Base-by-base conservation (phyloP, 805 yeast genomes). In the Komagataella pseudopastoris region DNA sequence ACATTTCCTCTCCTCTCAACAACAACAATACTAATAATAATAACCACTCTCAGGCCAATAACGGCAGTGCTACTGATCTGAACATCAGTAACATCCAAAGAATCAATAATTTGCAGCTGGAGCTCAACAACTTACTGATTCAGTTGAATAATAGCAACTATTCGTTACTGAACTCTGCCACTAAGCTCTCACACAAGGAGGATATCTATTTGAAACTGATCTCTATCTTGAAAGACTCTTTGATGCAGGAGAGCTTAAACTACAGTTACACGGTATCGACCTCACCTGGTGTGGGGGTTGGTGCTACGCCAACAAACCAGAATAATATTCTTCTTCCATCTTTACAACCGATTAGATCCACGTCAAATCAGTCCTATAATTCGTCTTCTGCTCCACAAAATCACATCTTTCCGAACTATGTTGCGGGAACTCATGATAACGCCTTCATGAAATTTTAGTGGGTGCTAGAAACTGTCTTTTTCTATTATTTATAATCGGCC, bases 91-190 rank as follows among this genome's bases (percentile, higher is more conserved):
- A 16, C 24, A 47, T 49, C 30, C 43, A 45, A 30, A 49, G 46
- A 47, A 22, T 51, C 44, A 49, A 44, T 45, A 23, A 44, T 12
- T 55, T 63, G 16, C 65, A 62, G 51, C 49, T 63, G 45, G 64
- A 63, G 46, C 58, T 63, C 48, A 60, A 59, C 52, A 60, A 58
- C 52, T 49, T 63, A 46, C 54, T 63, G 44, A 56, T 62, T n/a
- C 63, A 62, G 22, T 52, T 63, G 44, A 60, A 59, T 51, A 55
- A 61, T 10, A 55, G 60, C 5, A 48, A 57, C 12, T 54, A 45
- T 43, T 22, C 24, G 14, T 22, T 12, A 20, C 23, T 7, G 8
- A 48, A 48, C 18, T 53, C 63, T 3, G 60, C 60, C 46, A 53
- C 54, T 5, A 10, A 46, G 14, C 30, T 23, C 2, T 23, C 8